Evolutionary conservation across 2,329 filamentous ascomycete species (phyloP).

Genomic region (Sphaerulina musiva): DNA sequence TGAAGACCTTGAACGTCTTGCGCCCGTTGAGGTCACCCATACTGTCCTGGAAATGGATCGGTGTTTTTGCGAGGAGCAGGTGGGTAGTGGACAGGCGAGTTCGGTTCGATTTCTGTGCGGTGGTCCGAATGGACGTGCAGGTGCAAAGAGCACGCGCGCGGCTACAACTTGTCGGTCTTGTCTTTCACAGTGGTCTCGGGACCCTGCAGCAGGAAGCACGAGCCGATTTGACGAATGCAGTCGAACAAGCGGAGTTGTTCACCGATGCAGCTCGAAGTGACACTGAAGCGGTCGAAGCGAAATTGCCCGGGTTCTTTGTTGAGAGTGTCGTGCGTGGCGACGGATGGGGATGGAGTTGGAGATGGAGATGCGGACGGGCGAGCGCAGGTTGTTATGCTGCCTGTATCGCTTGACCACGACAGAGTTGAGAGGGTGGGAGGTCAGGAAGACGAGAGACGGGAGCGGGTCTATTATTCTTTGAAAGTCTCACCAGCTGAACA

Average conservation of each 20-base stretch:
- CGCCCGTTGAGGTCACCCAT: slow-evolving; percentile 62
- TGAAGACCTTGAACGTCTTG: slow-evolving; percentile 99
- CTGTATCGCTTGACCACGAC: background rate
- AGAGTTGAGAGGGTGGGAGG: background rate
- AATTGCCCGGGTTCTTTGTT: background rate
- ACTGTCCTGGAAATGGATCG: slow-evolving; percentile 2
- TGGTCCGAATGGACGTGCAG: background rate
- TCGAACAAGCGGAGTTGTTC: background rate
- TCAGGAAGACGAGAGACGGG: too few species aligned
- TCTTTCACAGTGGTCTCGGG: background rate
- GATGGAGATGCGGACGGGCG: too few species aligned
- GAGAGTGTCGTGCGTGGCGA: background rate
- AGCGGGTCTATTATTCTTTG: too few species aligned
- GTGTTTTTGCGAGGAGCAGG: slow-evolving; percentile 10
- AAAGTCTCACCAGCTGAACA: background rate
- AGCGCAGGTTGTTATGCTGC: background rate
- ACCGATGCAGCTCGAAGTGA: background rate
- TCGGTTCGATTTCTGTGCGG: background rate
- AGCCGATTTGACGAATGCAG: background rate
- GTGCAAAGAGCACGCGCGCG: background rate
- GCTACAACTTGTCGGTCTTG: background rate
- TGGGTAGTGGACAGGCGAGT: background rate
- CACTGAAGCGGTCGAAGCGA: background rate
- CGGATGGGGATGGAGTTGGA: background rate
- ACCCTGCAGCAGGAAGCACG: background rate